Percentiles rank a stretch among this genome's conserved stretches.
Evolutionary conservation across 768 basidiomycete species (phyloP).

Genomic region (Boletus subcaerulescens): DNA sequence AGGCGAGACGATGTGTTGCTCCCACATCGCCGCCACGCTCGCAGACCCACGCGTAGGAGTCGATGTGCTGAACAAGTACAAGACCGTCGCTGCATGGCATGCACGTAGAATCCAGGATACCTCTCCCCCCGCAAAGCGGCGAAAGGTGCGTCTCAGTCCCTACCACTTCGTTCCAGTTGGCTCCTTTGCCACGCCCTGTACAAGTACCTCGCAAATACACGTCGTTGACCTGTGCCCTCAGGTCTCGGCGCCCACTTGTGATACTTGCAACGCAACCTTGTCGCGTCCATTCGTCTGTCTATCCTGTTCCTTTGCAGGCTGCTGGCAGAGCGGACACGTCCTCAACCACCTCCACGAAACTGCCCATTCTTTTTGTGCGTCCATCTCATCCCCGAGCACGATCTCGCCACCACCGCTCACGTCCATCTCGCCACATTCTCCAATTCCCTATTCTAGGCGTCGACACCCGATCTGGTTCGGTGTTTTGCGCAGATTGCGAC

Average conservation of each 20-base stretch:
- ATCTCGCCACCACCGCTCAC: not conserved
- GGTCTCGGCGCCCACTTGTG: constrained; percentile 62
- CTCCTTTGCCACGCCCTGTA: not conserved
- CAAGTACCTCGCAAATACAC: not conserved
- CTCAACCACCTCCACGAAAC: constrained; percentile 52
- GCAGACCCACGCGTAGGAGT: constrained; percentile 30
- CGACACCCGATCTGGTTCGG: constrained; percentile 68
- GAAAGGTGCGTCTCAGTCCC: constrained; percentile 48
- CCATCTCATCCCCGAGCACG: not conserved
- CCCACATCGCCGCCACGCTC: constrained; percentile 42
- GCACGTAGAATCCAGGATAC: constrained; percentile 45
- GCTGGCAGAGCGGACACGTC: constrained; percentile 64
- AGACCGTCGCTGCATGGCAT: constrained; percentile 54
- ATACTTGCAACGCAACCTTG: constrained; percentile 52
- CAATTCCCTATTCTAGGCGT: constrained; percentile 46
- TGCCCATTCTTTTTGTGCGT: constrained; percentile 67
- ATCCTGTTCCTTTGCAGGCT: constrained; percentile 66
- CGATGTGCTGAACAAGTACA: constrained; percentile 48
- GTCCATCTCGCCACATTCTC: not conserved
- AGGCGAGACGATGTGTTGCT: constrained; percentile 19
- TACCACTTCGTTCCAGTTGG: not conserved
- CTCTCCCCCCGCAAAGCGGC: constrained; percentile 52
- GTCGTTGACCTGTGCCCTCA: constrained; percentile 17
- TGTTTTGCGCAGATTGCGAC: constrained; percentile 72
- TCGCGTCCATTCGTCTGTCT: constrained; percentile 71